Evolutionary conservation across 2,329 filamentous ascomycete genomes (phyloP).

Genomic region (Exutisphaerella laricina): DNA sequence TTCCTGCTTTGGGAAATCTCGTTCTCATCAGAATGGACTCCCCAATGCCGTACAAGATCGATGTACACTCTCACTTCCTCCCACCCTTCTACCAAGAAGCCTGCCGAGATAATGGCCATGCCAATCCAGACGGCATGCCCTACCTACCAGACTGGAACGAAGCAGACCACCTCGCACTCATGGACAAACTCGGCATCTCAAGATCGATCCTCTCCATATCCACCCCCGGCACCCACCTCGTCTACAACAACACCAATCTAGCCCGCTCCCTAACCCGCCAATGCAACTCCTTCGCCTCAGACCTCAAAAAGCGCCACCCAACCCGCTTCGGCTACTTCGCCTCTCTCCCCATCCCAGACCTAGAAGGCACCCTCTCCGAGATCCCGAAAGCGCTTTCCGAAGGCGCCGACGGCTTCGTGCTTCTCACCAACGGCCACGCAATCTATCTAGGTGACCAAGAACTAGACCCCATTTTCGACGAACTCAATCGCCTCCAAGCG

Average conservation of each 20-base stretch:
- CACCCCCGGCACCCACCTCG: conserved; percentile 49
- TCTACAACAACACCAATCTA: conserved; percentile 35
- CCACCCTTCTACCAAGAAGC: conserved; percentile 35
- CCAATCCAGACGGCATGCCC: conserved; percentile 48
- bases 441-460: conserved; percentile 46
- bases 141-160: conserved; percentile 40
- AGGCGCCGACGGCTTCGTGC: conserved; percentile 47
- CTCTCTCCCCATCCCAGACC: conserved; percentile 48
- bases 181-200: conserved; percentile 45
- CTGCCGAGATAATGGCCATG: conserved; percentile 39
- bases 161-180: conserved; percentile 46
- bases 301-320: conserved; percentile 35
- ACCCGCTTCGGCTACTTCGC: conserved; percentile 50
- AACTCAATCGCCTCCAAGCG: conserved; percentile 43
- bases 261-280: conserved; percentile 37
- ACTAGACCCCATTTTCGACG: conserved; percentile 46
- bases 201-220: conserved; percentile 53
- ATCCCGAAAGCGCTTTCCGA: conserved; percentile 41
- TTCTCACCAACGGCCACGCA: conserved; percentile 51
- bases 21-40: conserved; percentile 5
- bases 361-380: conserved; percentile 44
- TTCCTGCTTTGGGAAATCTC: neutral
- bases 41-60: conserved; percentile 35
- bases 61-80: conserved; percentile 43
- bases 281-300: conserved; percentile 39